Percentiles rank a stretch among this genome's conserved stretches.
phyloP scores from a whole-genome alignment of 192 early-diverging fungal genomes.

The Oehlia diaphana region DNA sequence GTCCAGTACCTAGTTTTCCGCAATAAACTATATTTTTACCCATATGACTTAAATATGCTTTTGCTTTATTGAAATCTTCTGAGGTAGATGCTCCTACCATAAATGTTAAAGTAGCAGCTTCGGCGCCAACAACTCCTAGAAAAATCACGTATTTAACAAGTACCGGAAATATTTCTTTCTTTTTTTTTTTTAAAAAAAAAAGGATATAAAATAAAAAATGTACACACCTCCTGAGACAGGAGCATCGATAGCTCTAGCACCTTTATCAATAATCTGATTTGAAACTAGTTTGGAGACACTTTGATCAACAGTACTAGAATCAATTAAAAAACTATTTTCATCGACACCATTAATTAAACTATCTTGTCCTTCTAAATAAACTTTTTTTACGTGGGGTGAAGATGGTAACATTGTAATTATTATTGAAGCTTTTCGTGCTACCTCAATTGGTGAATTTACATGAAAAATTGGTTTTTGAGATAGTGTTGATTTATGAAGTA shows the following conservation, averaged over 20 bases:
- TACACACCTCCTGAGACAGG: conserved; percentile 88
- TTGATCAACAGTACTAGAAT: conserved; percentile 93
- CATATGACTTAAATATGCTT: conserved; percentile 69
- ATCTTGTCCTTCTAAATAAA: conserved; percentile 72
- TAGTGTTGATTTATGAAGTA: conserved; percentile 38
- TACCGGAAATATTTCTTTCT: not conserved
- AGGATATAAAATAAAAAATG: not conserved
- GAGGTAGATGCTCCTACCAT: conserved; percentile 82
- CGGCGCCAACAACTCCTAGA: conserved; percentile 77
- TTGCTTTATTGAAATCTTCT: conserved; percentile 63
- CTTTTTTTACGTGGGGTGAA: conserved; percentile 74
- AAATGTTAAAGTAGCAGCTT: conserved; percentile 90
- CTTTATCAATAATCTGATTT: conserved; percentile 55
- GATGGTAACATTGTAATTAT: conserved; percentile 94
- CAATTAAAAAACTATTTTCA: conserved; percentile 66
- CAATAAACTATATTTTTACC: conserved; percentile 89
- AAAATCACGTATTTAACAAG: not conserved
- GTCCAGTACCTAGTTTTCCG: conserved; percentile 80
- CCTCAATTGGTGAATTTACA: conserved; percentile 65
- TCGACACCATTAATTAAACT: conserved; percentile 60
- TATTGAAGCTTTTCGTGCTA: conserved; percentile 69
- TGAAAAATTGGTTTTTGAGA: conserved; percentile 45
- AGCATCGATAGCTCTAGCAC: conserved; percentile 77
- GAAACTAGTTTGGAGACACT: conserved; percentile 74
- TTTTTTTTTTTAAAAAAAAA: too few relatives aligned